Evolutionary conservation across 2,329 filamentous ascomycete genomes (phyloP), one percentile per base, ranked within the genome.

Genomic region (Microcyclospora pomicola): DNA sequence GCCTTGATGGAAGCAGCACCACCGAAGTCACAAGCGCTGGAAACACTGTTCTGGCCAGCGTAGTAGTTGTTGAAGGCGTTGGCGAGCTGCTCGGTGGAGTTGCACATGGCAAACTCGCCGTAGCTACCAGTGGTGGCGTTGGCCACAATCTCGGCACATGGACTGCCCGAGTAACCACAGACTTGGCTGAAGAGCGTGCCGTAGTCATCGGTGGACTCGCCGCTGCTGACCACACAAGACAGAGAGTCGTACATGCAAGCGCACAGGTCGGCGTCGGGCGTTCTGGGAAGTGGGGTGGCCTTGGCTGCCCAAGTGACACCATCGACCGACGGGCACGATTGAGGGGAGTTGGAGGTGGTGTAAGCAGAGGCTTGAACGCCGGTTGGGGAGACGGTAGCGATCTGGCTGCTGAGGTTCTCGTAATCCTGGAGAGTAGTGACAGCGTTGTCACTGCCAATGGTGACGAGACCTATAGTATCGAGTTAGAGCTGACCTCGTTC

Each of bases 241-340:
- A 93, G 66, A 33, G 75, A 76, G 46, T 73, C 67, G 59, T 74
- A 72, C 83, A 94, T 94, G 74, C 91, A 98, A 41, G 69, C 61
- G 72, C 91, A 98, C 34, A 93, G 77, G 33, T 75, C 55, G 33
- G 73, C 56, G 65, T 96, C 84, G 46, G 87, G 86, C 9, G 73
- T 74, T 9, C 87, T 88, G 19, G 91, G 91, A 27, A 98, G 82
- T 41, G 65, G 67, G 32, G 70, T 67, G 44, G 64, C 59, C 37
- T 72, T 69, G 37, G 83, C 81, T 49, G 71, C 66, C 88, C 91
- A 98, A 54, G 65, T 66, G 29, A 61, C 48, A 50, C 61, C 66
- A 15, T 31, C 30, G 40, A 78, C 62, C 12, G 65, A 65, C 15
- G 91, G 91, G 74, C 91, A 98, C 34, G 71, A 58, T 31, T 31